Conservation (phyloP, 306 rosid species). For the Acmispon strigosus region DNA sequence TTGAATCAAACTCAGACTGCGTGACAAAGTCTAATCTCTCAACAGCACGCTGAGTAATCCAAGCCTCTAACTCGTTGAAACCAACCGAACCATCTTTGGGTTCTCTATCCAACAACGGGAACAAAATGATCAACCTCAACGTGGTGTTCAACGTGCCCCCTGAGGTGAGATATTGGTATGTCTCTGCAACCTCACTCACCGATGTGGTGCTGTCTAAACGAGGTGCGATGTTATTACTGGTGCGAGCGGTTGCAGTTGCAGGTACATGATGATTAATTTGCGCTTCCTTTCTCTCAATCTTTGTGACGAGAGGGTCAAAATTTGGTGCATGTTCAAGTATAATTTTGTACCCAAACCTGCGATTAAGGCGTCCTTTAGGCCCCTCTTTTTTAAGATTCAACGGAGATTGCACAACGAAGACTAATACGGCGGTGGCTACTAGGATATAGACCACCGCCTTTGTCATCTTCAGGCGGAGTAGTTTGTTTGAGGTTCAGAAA, state of each 20-base stretch:
- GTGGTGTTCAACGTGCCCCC: conserved; percentile 54
- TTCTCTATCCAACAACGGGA: conserved; percentile 58
- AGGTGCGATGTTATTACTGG: no score
- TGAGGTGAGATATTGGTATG: conserved; percentile 19
- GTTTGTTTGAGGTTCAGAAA: background rate
- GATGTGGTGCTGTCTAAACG: background rate
- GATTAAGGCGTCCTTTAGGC: conserved; percentile 8
- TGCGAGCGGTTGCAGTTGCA: no score
- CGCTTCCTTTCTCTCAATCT: conserved; percentile 16
- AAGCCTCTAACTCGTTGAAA: conserved; percentile 41
- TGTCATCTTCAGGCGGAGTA: conserved; percentile 29
- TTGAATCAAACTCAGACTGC: conserved; percentile 27
- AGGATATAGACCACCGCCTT: conserved; percentile 62
- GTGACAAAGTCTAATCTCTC: conserved; percentile 45
- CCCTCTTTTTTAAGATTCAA: background rate
- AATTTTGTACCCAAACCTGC: conserved; percentile 49
- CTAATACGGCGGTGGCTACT: conserved; percentile 50
- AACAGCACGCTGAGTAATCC: conserved; percentile 42
- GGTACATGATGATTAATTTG: no score
- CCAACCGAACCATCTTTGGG: conserved; percentile 44
- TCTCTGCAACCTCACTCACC: conserved; percentile 18
- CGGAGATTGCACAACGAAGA: conserved; percentile 24
- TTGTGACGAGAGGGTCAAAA: conserved; percentile 46
- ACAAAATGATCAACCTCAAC: conserved; percentile 47
- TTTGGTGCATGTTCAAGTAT: background rate